These are phyloP conservation scores for Postia placenta DNA, from an alignment of 768 basidiomycete genomes.

Conservation along the genomic window DNA sequence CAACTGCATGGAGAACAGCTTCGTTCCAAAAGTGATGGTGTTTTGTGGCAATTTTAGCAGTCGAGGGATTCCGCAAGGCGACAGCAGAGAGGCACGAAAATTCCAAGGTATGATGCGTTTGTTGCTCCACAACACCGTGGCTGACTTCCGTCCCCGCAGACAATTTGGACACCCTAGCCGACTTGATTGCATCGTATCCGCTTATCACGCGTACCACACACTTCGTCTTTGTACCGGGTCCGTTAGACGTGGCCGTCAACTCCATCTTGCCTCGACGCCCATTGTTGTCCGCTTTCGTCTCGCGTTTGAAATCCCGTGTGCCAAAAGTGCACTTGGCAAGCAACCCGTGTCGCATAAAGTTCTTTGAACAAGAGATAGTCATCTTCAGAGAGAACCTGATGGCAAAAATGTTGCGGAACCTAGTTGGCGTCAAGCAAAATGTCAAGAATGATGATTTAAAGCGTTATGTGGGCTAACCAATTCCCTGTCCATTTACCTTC, in stretches of 20 bases:
- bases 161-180: constrained; percentile 81
- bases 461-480: constrained; percentile 61
- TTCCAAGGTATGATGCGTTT: constrained; percentile 63
- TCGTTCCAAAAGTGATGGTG: constrained; percentile 84
- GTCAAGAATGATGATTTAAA: constrained; percentile 76
- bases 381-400: constrained; percentile 90
- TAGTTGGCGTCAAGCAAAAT: constrained; percentile 82
- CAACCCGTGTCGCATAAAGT: constrained; percentile 92
- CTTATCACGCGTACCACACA: constrained; percentile 72
- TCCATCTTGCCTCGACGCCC: constrained; percentile 76
- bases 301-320: constrained; percentile 63
- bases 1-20: constrained; percentile 80
- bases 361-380: constrained; percentile 94
- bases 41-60: constrained; percentile 95
- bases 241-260: constrained; percentile 81
- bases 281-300: constrained; percentile 68
- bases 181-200: constrained; percentile 79
- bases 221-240: constrained; percentile 94
- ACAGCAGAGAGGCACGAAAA: constrained; percentile 66
- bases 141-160: constrained; percentile 43
- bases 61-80: constrained; percentile 72
- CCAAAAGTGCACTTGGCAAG: constrained; percentile 80
- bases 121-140: neutral
- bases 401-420: constrained; percentile 89
- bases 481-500: neutral